phyloP scores from a whole-genome alignment of 2,329 filamentous ascomycete species.

The Apiospora saccharicola region DNA sequence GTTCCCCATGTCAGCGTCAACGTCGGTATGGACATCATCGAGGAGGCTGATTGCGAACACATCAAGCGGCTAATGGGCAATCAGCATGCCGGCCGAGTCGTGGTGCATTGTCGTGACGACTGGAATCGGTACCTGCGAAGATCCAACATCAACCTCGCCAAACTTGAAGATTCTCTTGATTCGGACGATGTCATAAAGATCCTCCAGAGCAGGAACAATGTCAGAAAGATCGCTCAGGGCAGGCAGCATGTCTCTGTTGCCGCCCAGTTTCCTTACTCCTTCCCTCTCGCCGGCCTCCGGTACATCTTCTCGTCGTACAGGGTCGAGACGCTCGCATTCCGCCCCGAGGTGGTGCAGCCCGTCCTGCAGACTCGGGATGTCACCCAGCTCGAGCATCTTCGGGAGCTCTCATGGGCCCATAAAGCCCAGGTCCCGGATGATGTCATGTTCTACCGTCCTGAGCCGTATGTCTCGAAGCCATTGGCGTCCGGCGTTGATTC shows the following conservation, averaged over 20 bases:
- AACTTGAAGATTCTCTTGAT: no score
- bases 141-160: no score
- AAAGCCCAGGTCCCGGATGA: not conserved
- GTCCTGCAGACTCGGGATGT: not conserved
- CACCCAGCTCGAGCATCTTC: not conserved
- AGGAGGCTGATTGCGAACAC: not conserved
- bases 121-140: not conserved
- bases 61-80: not conserved
- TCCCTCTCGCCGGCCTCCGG: not conserved
- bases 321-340: not conserved
- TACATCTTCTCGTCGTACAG: not conserved
- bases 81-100: not conserved
- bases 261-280: not conserved
- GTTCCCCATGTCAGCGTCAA: not conserved
- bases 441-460: not conserved
- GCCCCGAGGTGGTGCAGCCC: not conserved
- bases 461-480: rapidly evolving
- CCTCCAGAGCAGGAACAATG: no score
- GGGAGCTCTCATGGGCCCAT: not conserved
- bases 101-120: not conserved
- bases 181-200: no score
- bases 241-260: not conserved
- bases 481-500: not conserved
- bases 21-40: not conserved
- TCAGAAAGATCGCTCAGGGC: no score